Percentiles rank a stretch among this genome's conserved stretches.
Conservation (phyloP, 2,329 filamentous ascomycete genomes). For the Colletotrichum falcatum region DNA sequence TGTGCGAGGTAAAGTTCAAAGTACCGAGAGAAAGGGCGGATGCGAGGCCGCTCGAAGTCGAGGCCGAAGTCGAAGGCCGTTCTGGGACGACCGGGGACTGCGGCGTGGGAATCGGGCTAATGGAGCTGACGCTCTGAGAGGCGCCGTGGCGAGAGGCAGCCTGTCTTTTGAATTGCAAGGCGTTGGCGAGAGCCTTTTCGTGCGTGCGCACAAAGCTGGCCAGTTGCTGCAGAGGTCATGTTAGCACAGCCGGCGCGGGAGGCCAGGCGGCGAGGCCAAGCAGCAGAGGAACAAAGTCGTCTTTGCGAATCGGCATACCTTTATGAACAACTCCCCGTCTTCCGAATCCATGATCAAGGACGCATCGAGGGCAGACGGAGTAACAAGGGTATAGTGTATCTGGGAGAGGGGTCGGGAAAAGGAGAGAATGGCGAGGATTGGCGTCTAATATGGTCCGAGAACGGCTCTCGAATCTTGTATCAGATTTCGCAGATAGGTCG, state of each 20-base stretch:
- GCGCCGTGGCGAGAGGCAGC: constrained; percentile 75
- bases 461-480: constrained; percentile 24
- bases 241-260: constrained; percentile 10
- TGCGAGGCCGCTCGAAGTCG: constrained; percentile 80
- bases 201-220: constrained; percentile 96
- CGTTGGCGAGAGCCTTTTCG: constrained; percentile 97
- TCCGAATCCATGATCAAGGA: constrained; percentile 82
- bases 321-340: constrained; percentile 91
- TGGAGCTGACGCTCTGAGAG: constrained; percentile 73
- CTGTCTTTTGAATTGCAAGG: constrained; percentile 85
- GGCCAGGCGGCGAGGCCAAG: neutral
- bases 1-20: constrained; percentile 86
- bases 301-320: constrained; percentile 65
- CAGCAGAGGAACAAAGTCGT: neutral
- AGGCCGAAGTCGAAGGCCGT: constrained; percentile 73
- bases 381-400: constrained; percentile 40
- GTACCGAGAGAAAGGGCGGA: constrained; percentile 89
- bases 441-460: constrained; percentile 36
- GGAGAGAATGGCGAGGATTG: constrained; percentile 30
- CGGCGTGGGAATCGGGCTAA: constrained; percentile 68
- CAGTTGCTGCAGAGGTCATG: constrained; percentile 75
- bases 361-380: constrained; percentile 56
- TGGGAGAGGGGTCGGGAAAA: constrained; percentile 24
- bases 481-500: constrained; percentile 27
- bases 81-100: constrained; percentile 67